Base-by-base conservation (phyloP, 2,329 filamentous ascomycete species). In the Thelonectria discophora region DNA sequence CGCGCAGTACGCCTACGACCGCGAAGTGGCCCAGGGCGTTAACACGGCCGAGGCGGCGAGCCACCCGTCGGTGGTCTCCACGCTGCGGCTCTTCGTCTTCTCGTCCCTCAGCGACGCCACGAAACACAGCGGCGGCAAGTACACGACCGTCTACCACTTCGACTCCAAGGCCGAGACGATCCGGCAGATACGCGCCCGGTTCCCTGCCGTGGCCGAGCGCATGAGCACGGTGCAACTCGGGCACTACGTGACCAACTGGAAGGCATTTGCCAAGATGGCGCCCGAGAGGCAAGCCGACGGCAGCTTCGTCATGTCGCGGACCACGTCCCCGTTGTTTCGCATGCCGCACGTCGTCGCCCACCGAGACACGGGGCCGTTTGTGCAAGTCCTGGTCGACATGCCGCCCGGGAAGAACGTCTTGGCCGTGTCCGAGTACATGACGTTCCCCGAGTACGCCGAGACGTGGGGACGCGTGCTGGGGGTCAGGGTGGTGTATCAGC, bases 161-260 rank as follows among this genome's bases (percentile, higher is more conserved):
- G 81, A 85, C 69, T 68, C 78, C 12, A 85, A 85, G 70, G 82
- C 82, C 1, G 80, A 81, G 30, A 72, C 80, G 12, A 53, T 58
- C 24, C 34, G 51, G 4, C 59, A 63, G 21, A 58, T 56, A 2
- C 30, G 54, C 18, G 50, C 58, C 3, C 27, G 30, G 10, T 58
- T 59, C 18, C 66, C 68, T 0, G 59, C 58, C 30, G 59, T 67
- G n/a, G n/a, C 32, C 3, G 40, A 56, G 6, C 32, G 43, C n/a
- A 15, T 65, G 56, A 67, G 66, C 55, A 59, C 40, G 4, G 40
- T 67, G 30, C 57, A 47, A 17, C 54, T 66, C 39, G 65, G 66
- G 8, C 48, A 58, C n/a, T 69, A 55, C 48, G 27, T 42, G 17
- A 56, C 54, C 27, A 69, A 49, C 27, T 69, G 66, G 66, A 62